Conservation (phyloP, 1,284 basidiomycete species). For the Fistulinella cinereoalba region DNA sequence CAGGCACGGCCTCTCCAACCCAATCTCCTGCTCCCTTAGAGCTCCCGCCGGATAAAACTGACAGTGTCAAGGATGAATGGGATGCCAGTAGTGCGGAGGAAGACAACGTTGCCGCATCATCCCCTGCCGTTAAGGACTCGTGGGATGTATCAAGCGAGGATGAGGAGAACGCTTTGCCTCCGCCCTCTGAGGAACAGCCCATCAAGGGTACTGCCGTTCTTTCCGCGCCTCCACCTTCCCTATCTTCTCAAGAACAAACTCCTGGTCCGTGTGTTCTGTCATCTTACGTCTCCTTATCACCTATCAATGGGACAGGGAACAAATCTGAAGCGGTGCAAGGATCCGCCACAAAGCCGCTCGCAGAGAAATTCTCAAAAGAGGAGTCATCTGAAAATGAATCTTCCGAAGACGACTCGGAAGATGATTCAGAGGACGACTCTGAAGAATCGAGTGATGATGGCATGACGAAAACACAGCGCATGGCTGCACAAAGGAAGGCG, state of each 20-base stretch:
- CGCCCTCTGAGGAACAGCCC: constrained; percentile 16
- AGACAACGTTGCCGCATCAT: constrained; percentile 26
- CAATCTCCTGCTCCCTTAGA: constrained; percentile 26
- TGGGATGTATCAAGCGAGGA: constrained; percentile 87
- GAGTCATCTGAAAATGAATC: constrained; percentile 44
- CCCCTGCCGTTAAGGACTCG: constrained; percentile 64
- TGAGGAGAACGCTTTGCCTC: constrained; percentile 37
- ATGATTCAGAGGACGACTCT: constrained; percentile 46
- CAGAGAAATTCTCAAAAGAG: constrained; percentile 42
- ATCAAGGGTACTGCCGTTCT: constrained; percentile 28
- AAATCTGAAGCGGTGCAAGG: constrained; percentile 3
- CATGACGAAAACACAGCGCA: constrained; percentile 58
- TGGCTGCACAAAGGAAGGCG: constrained; percentile 77
- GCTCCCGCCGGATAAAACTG: constrained; percentile 24
- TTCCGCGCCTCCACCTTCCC: constrained; percentile 13
- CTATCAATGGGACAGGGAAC: constrained; percentile 3
- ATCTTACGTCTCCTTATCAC: neutral
- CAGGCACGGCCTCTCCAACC: constrained; percentile 18
- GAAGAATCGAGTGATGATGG: constrained; percentile 59
- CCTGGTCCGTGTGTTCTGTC: constrained; percentile 11
- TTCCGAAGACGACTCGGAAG: constrained; percentile 41
- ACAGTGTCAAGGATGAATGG: constrained; percentile 78
- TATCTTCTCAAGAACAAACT: neutral
- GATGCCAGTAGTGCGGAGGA: constrained; percentile 55
- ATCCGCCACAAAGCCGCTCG: constrained; percentile 11